Evolutionary conservation across 768 basidiomycete genomes (phyloP).

Genomic region (Daedaleopsis nitida): DNA sequence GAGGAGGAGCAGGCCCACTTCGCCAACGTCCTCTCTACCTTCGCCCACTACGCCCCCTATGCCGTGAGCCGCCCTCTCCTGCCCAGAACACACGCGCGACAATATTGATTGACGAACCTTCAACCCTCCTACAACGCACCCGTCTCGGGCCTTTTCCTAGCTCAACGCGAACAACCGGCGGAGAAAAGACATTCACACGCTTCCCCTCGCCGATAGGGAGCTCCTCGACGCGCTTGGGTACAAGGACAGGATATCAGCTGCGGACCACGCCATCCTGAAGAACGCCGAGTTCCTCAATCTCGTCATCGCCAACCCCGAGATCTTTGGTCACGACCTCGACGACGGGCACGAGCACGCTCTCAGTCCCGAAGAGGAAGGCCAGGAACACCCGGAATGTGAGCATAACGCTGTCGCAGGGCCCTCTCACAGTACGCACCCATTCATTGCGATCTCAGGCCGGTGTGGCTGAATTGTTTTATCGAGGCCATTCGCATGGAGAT

Average conservation of each 20-base stretch:
- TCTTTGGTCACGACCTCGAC: conserved; percentile 63
- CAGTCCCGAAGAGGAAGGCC: not conserved
- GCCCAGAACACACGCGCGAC: not conserved
- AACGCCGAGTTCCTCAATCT: conserved; percentile 79
- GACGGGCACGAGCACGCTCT: conserved; percentile 26
- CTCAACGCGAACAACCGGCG: conserved; percentile 64
- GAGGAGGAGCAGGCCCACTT: conserved; percentile 73
- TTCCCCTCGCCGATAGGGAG: conserved; percentile 69
- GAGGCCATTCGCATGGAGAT: conserved; percentile 32
- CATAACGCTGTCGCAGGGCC: not conserved
- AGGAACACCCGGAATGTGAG: not conserved
- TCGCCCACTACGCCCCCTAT: conserved; percentile 74
- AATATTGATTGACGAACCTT: no score
- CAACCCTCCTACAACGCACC: no score
- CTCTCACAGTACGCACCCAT: not conserved
- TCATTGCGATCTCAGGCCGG: not conserved
- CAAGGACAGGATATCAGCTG: conserved; percentile 73
- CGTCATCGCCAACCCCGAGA: conserved; percentile 78
- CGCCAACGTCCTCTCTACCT: conserved; percentile 72
- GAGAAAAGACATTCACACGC: conserved; percentile 73
- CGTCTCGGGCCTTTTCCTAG: conserved; percentile 31
- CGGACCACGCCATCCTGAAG: conserved; percentile 77
- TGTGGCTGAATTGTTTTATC: not conserved
- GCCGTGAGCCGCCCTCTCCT: conserved; percentile 49
- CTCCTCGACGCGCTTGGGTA: conserved; percentile 73